Base-by-base conservation (phyloP, 805 yeast genomes). In the Candida tibetensis region DNA sequence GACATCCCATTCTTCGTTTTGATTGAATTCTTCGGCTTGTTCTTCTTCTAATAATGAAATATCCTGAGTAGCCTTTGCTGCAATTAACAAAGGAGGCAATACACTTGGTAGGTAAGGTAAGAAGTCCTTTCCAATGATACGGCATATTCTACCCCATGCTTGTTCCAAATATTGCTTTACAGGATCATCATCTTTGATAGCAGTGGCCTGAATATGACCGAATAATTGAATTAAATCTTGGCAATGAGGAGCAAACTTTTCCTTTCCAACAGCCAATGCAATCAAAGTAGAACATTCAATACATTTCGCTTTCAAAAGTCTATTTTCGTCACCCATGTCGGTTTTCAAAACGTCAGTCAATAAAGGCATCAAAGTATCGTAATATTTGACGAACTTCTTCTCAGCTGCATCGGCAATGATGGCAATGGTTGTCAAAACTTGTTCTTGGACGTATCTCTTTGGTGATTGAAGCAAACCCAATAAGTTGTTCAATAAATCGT, bases 381-480 rank as follows among this genome's bases (percentile, higher is more conserved):
- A 93, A 59, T 93, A 93, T 65, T 90, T 91, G 51, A 80, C 74
- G 58, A 93, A 93, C 55, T 84, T 85, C 45, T 75, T 75, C 62
- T 88, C 88, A 3, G 98, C 96, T 12, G 96, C 95, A 64, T 91
- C 98, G 2, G 99, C 99, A 48, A 91, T 90, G 49, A 90, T 86
- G 15, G 98, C 96, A 61, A 93, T 90, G 0, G 98, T 93, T 8
- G 98, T 90, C 41, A 93, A 73, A 12, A 90, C 97, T 68, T 93
- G 99, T 58, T 93, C 99, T 66, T 93, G 98, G 32, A 93, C 96
- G 54, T 89, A 93, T 48, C 89, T 76, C 61, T 89, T 87, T 27
- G 95, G 93, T 41, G 90, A 78, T 58, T 85, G 89, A 41, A 93
- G 72, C 17, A 91, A 69, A 1, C 78, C 81, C 39, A 93, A 71